Evolutionary conservation across 2,329 filamentous ascomycete genomes (phyloP).

Genomic region (Botrytis aclada): DNA sequence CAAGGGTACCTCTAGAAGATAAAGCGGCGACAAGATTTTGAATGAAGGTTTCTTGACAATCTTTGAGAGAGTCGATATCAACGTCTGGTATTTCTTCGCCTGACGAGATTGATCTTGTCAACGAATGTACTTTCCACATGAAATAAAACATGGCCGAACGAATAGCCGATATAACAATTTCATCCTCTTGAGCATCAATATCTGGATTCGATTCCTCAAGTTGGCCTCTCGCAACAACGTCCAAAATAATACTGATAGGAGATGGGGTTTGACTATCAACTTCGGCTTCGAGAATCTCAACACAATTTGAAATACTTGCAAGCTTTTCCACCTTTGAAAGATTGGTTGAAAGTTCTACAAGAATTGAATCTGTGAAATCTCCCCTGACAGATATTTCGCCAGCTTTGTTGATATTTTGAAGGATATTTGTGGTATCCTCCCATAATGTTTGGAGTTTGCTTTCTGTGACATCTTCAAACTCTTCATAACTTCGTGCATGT

Average conservation of each 20-base stretch:
- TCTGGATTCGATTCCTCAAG: conserved; percentile 64
- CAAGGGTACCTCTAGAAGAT: conserved; percentile 65
- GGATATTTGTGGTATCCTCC: conserved; percentile 74
- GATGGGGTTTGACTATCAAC: conserved; percentile 46
- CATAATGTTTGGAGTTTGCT: conserved; percentile 77
- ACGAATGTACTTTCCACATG: conserved; percentile 78
- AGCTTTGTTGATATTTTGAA: conserved; percentile 61
- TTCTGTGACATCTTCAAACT: conserved; percentile 82
- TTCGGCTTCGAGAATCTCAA: conserved; percentile 67
- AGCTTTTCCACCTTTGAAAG: conserved; percentile 79
- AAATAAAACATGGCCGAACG: conserved; percentile 83
- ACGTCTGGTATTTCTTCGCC: conserved; percentile 55
- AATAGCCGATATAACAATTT: conserved; percentile 72
- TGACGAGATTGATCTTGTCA: conserved; percentile 52
- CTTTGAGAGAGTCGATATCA: conserved; percentile 59
- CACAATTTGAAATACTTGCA: conserved; percentile 73
- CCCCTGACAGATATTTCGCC: conserved; percentile 70
- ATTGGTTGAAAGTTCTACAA: conserved; percentile 70
- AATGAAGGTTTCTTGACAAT: conserved; percentile 55
- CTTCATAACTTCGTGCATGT: conserved; percentile 81
- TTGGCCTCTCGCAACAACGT: conserved; percentile 70
- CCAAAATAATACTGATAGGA: conserved; percentile 67
- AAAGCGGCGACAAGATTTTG: conserved; percentile 65
- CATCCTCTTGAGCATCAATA: conserved; percentile 73
- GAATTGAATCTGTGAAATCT: conserved; percentile 60